Percentiles rank a stretch among this genome's conserved stretches.
These are phyloP conservation scores for Hibiscus syriacus DNA, from an alignment of 345 rosid genomes.

Conservation along the genomic window DNA sequence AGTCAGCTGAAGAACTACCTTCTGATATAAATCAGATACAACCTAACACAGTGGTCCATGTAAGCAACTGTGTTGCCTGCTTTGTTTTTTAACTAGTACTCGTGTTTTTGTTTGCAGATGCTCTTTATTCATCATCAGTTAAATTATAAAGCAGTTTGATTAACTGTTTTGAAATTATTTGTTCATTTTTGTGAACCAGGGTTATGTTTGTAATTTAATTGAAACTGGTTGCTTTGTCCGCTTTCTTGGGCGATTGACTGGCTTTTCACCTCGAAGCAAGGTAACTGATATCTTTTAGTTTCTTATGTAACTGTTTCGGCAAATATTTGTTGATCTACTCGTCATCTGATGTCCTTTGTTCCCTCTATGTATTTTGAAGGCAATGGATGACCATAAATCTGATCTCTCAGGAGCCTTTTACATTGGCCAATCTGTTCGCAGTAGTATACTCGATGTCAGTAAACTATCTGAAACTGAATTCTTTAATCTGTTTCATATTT, in stretches of 20 bases:
- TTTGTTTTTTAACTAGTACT: background rate
- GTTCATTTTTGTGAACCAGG: slow-evolving; percentile 40
- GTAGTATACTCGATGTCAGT: slow-evolving; percentile 70
- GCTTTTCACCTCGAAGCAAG: slow-evolving; percentile 85
- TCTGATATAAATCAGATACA: slow-evolving; percentile 53
- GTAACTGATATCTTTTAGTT: slow-evolving; percentile 24
- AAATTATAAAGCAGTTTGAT: background rate
- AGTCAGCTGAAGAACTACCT: slow-evolving; percentile 62
- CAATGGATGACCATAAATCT: slow-evolving; percentile 54
- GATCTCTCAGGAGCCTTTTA: slow-evolving; percentile 65
- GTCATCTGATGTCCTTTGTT: background rate
- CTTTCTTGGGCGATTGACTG: slow-evolving; percentile 92
- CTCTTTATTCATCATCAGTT: background rate
- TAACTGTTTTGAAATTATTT: background rate
- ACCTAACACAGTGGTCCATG: slow-evolving; percentile 60
- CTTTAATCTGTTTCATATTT: slow-evolving; percentile 6
- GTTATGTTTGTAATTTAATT: slow-evolving; percentile 81
- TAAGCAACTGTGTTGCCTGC: slow-evolving; percentile 28
- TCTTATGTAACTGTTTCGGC: background rate
- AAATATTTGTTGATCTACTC: background rate
- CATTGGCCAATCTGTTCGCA: slow-evolving; percentile 89
- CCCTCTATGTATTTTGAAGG: slow-evolving; percentile 30
- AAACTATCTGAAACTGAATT: slow-evolving; percentile 21
- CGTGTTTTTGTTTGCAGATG: background rate
- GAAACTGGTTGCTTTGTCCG: slow-evolving; percentile 95